Base-by-base conservation (phyloP, 495 filamentous ascomycete species). In the Aspergillus sparsus region DNA sequence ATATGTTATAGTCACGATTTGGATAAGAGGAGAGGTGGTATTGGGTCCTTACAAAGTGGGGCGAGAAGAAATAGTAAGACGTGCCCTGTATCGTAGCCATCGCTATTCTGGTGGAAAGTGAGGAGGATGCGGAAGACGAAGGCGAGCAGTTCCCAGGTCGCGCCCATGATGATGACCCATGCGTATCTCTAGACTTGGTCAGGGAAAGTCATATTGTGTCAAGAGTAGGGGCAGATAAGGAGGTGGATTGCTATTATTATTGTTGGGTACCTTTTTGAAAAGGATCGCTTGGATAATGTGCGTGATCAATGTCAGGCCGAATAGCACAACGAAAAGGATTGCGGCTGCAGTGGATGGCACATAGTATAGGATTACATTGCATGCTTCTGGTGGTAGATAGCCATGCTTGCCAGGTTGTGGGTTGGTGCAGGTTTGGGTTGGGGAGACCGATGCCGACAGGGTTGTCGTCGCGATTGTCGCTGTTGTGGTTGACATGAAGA, bases 91-190 rank as follows among this genome's bases (percentile, higher is more conserved):
- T 46, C 10, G 49, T 66, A 36, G 54, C 49, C 32, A 0, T 42
- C 53, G 9, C 52, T 62, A 11, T 62, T 57, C 57, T 74, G 72
- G n/a, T 71, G 53, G 0, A 35, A 51, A 0, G 69, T 58, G 46
- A 64, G 68, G 12, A 74, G 60, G 6, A 60, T 60, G 15, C 70
- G 69, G 44, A 77, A 68, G 16, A 78, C 55, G 55, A 80, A 83
- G 27, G 75, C 74, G 16, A 70, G 50, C 0, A 72, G 58, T 61
- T 85, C 80, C 81, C 73, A 82, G 35, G 66, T 36, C n/a, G 71
- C 67, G 6, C 69, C 75, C 77, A 82, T 79, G 42, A 72, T 78
- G 31, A 85, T 70, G 31, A 85, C 80, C 82, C 82, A 86, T 41
- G 73, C 75, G 63, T 83, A 84, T 36, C 63, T 62, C 77, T 82